Percentiles rank a stretch among this genome's conserved stretches.
Conservation (phyloP, 2,329 filamentous ascomycete genomes). For the Penicillium sp. region DNA sequence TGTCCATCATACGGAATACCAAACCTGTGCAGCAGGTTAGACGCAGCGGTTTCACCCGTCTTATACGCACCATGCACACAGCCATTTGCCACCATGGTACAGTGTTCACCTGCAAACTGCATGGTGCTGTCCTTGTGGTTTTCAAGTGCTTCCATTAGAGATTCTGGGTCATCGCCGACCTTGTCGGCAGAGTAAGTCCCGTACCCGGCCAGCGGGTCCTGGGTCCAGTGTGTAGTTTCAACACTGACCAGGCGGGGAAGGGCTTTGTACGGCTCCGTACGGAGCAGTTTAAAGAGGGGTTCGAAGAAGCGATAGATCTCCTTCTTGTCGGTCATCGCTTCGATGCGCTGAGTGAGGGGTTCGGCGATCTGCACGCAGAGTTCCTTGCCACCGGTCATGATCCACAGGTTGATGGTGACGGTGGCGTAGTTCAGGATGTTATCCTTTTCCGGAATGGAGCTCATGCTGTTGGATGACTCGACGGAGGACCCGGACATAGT, state of each 20-base stretch:
- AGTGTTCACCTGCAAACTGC: conserved; percentile 47
- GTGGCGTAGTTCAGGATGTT: conserved; percentile 47
- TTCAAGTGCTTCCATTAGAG: conserved; percentile 39
- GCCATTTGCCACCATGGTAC: conserved; percentile 43
- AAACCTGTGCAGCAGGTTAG: conserved; percentile 40
- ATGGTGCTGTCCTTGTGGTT: conserved; percentile 37
- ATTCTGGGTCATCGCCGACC: conserved; percentile 43
- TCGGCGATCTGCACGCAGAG: conserved; percentile 47
- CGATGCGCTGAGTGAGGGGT: conserved; percentile 47
- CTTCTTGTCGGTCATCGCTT: conserved; percentile 41
- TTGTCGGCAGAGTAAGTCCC: conserved; percentile 48
- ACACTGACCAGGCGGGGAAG: conserved; percentile 41
- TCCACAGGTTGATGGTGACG: conserved; percentile 47
- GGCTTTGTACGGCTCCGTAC: conserved; percentile 47
- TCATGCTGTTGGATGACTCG: conserved; percentile 10
- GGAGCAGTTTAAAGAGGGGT: conserved; percentile 45
- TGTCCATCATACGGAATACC: conserved; percentile 24
- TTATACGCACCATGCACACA: conserved; percentile 49
- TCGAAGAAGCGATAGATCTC: conserved; percentile 46
- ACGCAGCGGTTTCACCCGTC: conserved; percentile 44
- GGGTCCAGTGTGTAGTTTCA: conserved; percentile 48
- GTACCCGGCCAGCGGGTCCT: conserved; percentile 46
- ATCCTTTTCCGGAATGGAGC: conserved; percentile 21
- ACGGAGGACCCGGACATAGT: conserved; percentile 30
- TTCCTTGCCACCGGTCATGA: conserved; percentile 45